Conservation (phyloP, 1,139 yeast genomes). For the Scheffersomyces lignicola region DNA sequence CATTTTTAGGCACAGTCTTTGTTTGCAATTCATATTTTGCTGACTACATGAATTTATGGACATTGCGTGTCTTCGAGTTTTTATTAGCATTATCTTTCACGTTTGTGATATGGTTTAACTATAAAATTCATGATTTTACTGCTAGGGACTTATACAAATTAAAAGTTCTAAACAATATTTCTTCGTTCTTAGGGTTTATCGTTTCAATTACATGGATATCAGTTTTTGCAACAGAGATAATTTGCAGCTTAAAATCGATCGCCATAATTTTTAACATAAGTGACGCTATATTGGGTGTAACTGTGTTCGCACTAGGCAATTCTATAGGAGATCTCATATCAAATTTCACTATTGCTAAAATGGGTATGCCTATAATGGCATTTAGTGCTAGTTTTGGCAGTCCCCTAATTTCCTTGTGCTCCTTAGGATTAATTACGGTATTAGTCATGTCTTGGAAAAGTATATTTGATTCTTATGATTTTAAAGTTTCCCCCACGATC, state of each 20-base stretch:
- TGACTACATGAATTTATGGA: conserved; percentile 6
- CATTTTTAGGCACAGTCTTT: conserved; percentile 18
- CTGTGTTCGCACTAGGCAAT: conserved; percentile 90
- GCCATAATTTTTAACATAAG: conserved; percentile 63
- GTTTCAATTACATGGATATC: conserved; percentile 75
- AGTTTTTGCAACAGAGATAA: conserved; percentile 73
- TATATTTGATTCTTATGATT: conserved; percentile 18
- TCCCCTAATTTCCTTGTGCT: conserved; percentile 59
- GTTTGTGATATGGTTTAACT: conserved; percentile 6
- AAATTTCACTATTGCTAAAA: conserved; percentile 75
- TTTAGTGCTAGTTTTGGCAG: conserved; percentile 95
- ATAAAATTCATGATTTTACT: conserved; percentile 6
- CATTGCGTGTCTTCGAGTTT: too few relatives aligned
- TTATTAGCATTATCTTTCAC: too few relatives aligned
- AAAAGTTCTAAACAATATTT: conserved; percentile 27
- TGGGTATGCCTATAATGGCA: conserved; percentile 93
- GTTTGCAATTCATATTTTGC: conserved; percentile 12
- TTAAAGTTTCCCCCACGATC: conserved; percentile 44
- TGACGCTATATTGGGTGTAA: conserved; percentile 79
- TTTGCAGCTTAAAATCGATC: conserved; percentile 62
- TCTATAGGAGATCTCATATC: conserved; percentile 89
- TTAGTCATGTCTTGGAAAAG: conserved; percentile 34
- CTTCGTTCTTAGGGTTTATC: conserved; percentile 61
- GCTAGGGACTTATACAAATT: conserved; percentile 5
- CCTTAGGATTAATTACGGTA: conserved; percentile 59